phyloP scores from a whole-genome alignment of 2,329 filamentous ascomycete genomes.

The Ophiocordyceps australis region DNA sequence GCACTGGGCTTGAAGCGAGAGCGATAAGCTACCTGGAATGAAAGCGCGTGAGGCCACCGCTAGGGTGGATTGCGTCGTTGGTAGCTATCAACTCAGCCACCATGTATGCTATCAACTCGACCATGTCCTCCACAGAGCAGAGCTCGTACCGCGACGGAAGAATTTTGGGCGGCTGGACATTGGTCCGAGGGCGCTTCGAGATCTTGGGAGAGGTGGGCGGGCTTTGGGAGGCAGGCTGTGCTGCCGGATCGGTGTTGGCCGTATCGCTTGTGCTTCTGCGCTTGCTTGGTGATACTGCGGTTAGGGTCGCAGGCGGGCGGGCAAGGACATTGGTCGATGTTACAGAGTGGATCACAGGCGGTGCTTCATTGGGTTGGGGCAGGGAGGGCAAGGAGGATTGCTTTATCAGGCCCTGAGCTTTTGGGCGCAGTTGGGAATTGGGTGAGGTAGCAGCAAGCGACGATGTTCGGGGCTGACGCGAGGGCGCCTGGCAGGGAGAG shows the following conservation, averaged over 20 bases:
- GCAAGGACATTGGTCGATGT: too few species aligned
- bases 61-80: slow-evolving; percentile 71
- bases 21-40: slow-evolving; percentile 71
- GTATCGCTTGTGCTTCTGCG: too few species aligned
- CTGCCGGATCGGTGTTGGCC: too few species aligned
- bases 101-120: slow-evolving; percentile 86
- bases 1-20: too few species aligned
- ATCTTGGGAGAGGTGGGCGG: slow-evolving; percentile 11
- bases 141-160: slow-evolving; percentile 64
- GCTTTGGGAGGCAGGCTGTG: too few species aligned
- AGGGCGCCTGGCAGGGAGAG: slow-evolving; percentile 8
- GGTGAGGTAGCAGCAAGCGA: slow-evolving; percentile 6
- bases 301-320: too few species aligned
- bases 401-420: too few species aligned
- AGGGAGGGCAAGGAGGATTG: too few species aligned
- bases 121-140: slow-evolving; percentile 71
- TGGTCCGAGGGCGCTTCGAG: slow-evolving; percentile 35
- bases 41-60: slow-evolving; percentile 79
- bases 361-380: too few species aligned
- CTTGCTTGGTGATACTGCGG: too few species aligned
- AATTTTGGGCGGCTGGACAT: slow-evolving; percentile 31
- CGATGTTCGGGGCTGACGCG: slow-evolving; percentile 9
- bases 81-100: slow-evolving; percentile 84
- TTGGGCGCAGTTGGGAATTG: too few species aligned
- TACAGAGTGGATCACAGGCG: too few species aligned